phyloP scores from a whole-genome alignment of 805 yeast genomes.

The Yarrowia porcina region DNA sequence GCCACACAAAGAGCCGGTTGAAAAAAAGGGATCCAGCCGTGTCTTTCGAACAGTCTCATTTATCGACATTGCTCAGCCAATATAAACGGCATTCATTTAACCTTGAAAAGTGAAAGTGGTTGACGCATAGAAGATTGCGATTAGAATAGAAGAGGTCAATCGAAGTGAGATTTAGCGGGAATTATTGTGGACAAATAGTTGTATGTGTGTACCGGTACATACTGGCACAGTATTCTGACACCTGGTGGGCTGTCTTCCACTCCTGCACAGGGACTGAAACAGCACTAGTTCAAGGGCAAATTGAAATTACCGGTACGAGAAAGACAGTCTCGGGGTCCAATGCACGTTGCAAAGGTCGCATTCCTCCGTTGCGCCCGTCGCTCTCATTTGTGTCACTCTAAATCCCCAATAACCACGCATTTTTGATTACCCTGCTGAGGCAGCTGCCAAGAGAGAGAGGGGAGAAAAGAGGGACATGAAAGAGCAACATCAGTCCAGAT shows the following conservation, averaged over 20 bases:
- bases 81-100: neutral
- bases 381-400: neutral
- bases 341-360: neutral
- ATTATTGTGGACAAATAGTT: no score
- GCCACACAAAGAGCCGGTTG: neutral
- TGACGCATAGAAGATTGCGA: no score
- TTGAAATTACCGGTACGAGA: neutral
- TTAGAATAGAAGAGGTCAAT: no score
- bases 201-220: no score
- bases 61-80: neutral
- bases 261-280: no score
- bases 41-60: neutral
- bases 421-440: neutral
- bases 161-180: no score
- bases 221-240: no score
- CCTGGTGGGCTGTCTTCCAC: no score
- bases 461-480: no score
- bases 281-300: no score
- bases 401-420: neutral
- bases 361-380: neutral
- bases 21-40: neutral
- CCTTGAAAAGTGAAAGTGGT: no score
- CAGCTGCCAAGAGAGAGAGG: conserved; percentile 1
- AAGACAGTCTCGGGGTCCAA: neutral
- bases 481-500: neutral